Conservation (phyloP, 345 rosid species). For the Sonneratia alba region DNA sequence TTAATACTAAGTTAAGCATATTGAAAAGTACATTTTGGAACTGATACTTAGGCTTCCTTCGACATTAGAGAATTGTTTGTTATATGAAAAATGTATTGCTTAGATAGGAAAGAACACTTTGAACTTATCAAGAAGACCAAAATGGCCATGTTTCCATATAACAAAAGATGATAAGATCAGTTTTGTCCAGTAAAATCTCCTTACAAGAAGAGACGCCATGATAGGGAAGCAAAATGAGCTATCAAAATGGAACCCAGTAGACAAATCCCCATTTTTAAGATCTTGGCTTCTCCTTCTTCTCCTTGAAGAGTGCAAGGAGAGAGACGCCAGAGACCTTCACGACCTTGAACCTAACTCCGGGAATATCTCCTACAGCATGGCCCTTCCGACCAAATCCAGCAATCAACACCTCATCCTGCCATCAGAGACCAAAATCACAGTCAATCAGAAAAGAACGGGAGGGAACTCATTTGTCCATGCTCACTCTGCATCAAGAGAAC, state of each 20-base stretch:
- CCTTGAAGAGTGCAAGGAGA: constrained; percentile 13
- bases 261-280: not conserved
- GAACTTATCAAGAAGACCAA: not conserved
- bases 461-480: not conserved
- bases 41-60: too few species aligned
- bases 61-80: too few species aligned
- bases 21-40: too few species aligned
- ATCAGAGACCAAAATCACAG: not conserved
- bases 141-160: not conserved
- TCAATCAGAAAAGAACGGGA: too few species aligned
- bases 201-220: not conserved
- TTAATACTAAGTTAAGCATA: too few species aligned
- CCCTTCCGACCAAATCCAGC: constrained; percentile 71
- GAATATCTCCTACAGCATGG: constrained; percentile 72
- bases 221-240: not conserved
- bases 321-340: constrained; percentile 15
- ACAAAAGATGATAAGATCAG: not conserved
- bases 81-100: too few species aligned
- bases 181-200: not conserved
- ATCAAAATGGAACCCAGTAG: not conserved
- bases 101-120: too few species aligned
- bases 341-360: constrained; percentile 32
- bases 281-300: constrained; percentile 14
- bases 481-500: not conserved
- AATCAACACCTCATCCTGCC: constrained; percentile 53